Percentiles rank a stretch among this genome's conserved stretches.
Conservation (phyloP, 768 basidiomycete species). For the Tulasnella sp. region DNA sequence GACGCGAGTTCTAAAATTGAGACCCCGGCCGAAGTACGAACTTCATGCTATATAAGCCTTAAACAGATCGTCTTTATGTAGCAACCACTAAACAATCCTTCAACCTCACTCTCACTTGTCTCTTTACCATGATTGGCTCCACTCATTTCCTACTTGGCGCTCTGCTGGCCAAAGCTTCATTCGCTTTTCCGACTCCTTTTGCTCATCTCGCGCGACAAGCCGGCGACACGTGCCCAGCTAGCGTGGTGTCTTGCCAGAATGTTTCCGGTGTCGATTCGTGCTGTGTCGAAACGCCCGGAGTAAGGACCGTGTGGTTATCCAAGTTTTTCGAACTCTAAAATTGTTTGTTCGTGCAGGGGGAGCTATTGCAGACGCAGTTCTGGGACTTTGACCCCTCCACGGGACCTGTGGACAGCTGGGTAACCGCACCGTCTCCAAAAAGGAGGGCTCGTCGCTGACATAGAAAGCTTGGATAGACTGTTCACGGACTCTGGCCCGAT, state of each 20-base stretch:
- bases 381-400: conserved; percentile 65
- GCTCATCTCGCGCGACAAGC: not conserved
- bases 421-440: conserved; percentile 33
- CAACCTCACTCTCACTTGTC: not conserved
- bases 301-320: conserved; percentile 13
- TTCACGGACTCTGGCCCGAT: conserved; percentile 49
- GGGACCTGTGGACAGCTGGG: conserved; percentile 65
- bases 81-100: not conserved
- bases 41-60: not conserved
- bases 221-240: not conserved
- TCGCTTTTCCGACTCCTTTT: not conserved
- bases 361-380: conserved; percentile 61
- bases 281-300: not conserved
- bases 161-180: not conserved
- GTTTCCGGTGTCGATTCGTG: not conserved
- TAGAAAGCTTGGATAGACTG: conserved; percentile 27
- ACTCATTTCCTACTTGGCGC: not conserved
- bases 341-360: conserved; percentile 44
- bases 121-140: not conserved
- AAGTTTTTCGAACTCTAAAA: not conserved
- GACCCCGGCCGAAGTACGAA: not conserved
- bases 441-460: not conserved
- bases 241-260: not conserved
- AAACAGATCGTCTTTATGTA: not conserved
- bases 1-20: not conserved